Evolutionary conservation across 2,329 filamentous ascomycete genomes (phyloP), one percentile per base, ranked within the genome.

Genomic region (Cladosporium sp.): DNA sequence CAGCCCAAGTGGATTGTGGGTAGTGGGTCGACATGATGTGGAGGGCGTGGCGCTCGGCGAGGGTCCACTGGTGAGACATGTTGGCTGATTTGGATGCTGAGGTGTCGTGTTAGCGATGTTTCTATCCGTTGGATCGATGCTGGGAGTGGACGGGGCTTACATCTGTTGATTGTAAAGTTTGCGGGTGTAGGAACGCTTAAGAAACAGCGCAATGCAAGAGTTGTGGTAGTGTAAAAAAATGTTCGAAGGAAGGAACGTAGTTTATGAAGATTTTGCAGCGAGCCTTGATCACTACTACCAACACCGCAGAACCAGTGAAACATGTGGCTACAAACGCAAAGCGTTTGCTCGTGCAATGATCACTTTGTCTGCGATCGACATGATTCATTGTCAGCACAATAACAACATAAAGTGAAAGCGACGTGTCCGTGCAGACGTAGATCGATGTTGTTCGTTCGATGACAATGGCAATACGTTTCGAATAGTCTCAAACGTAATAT

Each of bases 21-120:
- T 62, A 62, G 60, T 62, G 60, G 6, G 60, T 62, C 1, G 60
- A 33, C 5, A 62, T 31, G 60, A 62, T 55, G 33, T 62, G 60
- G 12, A 62, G 49, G 31, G 21, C 35, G 60, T 62, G 60, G 16
- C 60, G 60, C 31, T 55, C 21, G 4, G 12, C 23, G 21, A 44
- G 8, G 23, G 33, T 55, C 60, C 60, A 62, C 8, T 16, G 28
- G 7, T 35, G 50, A 12, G 58, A 16, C 29, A 35, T 35, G 7
- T 29, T 53, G 26, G 29, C 2, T 29, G 14, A 1, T 16, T 12
- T 52, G 49, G 49, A 29, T 29, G 23, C 40, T 46, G n/a, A 12
- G 40, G 12, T 46, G 1, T 23, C 12, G 8, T 0, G 10, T 46
- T 16, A 46, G 12, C 10, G 8, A 46, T 21, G 2, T 2, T 4